Base-by-base conservation (phyloP, 139 green algal genomes). In the Closterium sp. region DNA sequence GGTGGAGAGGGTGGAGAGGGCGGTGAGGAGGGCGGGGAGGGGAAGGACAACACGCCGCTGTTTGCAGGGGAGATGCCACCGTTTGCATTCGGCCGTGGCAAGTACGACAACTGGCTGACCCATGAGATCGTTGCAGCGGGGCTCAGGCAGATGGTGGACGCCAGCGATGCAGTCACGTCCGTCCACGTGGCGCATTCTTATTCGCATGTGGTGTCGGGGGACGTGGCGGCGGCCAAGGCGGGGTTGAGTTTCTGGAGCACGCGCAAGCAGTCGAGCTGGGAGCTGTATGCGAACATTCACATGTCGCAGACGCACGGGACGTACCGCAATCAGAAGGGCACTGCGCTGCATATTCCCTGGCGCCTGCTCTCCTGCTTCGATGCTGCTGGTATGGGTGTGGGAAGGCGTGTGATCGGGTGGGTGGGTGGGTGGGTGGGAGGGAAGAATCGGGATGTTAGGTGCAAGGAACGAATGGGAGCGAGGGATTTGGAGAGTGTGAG, bases 61-160 rank as follows among this genome's bases (percentile, higher is more conserved):
- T 38, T 70, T 84, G 24, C 70, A 24, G 90, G 84, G 50, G 31
- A 30, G 27, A 93, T 93, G 90, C 90, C 90, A 19, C 90, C 90
- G 27, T 93, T 93, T 42, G n/a, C 34, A 13, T 93, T 91, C 90
- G 85, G 85, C 27, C 90, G 90, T 13, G 86, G 86, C 22, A 90
- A 90, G 27, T 93, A 93, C 90, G 90, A 93, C 90, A 90, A 93
- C 85, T 93, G 90, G 90, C 62, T 93, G 13, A 90, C 85, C 11
- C 90, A 93, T 30, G 90, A 93, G 90, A 42, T 86, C 24, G 84
- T 93, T 3, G 29, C 84, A 29, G 29, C 84, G 42, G 90, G 90
- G 11, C 90, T 91, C 1, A 29, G 90, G 28, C 45, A 93, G 45
- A 45, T 93, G 28, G 31, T 93, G 50, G 90, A 93, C 85, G 84